Conservation (phyloP, 75 land plant genomes). For the Pinus taeda region DNA sequence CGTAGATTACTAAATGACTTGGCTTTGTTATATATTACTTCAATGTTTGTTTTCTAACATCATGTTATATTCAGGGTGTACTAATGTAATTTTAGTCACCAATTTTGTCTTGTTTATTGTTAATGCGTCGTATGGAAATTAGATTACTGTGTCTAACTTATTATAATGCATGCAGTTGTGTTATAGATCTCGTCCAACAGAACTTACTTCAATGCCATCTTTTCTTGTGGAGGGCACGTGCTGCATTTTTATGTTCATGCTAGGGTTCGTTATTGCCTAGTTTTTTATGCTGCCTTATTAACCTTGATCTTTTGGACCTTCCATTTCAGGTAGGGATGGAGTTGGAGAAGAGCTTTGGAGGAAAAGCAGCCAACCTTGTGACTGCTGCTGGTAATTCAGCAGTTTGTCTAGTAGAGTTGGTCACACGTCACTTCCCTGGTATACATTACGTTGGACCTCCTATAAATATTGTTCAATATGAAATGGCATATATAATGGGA, state of each 20-base stretch:
- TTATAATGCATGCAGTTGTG: too few species aligned
- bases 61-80: not conserved
- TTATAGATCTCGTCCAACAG: not conserved
- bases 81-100: not conserved
- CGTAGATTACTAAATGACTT: not conserved
- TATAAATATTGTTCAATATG: not conserved
- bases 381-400: constrained; percentile 83
- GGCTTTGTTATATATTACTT: not conserved
- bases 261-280: not conserved
- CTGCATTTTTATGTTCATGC: not conserved
- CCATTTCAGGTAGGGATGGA: constrained; percentile 72
- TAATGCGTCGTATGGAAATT: not conserved
- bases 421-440: constrained; percentile 93
- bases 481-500: not conserved
- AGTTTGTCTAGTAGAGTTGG: constrained; percentile 62
- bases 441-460: constrained; percentile 7
- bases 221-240: not conserved
- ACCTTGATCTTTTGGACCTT: not conserved
- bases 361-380: constrained; percentile 86
- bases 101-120: not conserved
- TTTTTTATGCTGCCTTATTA: not conserved
- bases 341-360: constrained; percentile 79
- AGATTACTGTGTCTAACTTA: too few species aligned
- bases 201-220: not conserved
- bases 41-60: not conserved